phyloP scores from a whole-genome alignment of 1,284 basidiomycete species.

The Puccinia coronata region DNA sequence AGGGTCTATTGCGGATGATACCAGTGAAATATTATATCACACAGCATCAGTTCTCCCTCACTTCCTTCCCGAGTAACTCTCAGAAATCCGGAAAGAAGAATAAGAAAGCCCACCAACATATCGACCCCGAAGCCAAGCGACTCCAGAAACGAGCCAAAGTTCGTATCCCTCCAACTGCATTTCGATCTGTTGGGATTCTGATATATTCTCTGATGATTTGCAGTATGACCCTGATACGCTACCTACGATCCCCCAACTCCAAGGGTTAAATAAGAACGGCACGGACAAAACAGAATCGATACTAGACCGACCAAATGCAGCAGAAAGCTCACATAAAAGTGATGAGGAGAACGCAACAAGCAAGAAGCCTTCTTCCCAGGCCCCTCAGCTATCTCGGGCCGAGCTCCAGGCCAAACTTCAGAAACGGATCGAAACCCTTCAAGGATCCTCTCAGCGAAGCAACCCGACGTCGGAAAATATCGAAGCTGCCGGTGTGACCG shows the following conservation, averaged over 20 bases:
- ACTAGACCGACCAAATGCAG: not conserved
- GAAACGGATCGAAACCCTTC: constrained; percentile 29
- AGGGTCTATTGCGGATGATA: constrained; percentile 37
- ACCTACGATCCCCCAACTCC: constrained; percentile 41
- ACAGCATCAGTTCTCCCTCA: constrained; percentile 16
- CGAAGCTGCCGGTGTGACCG: not conserved
- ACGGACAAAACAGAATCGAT: not conserved
- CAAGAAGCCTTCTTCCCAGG: not conserved
- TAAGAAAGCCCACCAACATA: not conserved
- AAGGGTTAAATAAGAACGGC: constrained; percentile 33
- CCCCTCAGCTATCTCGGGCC: constrained; percentile 36
- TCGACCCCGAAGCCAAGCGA: constrained; percentile 25
- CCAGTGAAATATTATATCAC: constrained; percentile 38
- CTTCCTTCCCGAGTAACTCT: not conserved
- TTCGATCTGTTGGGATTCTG: not conserved
- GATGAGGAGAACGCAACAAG: not conserved
- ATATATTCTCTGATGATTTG: not conserved
- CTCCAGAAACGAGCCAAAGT: constrained; percentile 44
- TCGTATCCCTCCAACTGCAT: not conserved
- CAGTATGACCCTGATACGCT: constrained; percentile 38
- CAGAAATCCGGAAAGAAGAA: constrained; percentile 27
- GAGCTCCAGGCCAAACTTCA: constrained; percentile 45
- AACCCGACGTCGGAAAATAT: not conserved
- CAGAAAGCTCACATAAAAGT: not conserved
- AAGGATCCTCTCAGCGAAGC: constrained; percentile 13